Percentiles rank a stretch among this genome's conserved stretches.
Conservation (phyloP, 148 eudicot genomes). For the Vaccinium corymbosum region DNA sequence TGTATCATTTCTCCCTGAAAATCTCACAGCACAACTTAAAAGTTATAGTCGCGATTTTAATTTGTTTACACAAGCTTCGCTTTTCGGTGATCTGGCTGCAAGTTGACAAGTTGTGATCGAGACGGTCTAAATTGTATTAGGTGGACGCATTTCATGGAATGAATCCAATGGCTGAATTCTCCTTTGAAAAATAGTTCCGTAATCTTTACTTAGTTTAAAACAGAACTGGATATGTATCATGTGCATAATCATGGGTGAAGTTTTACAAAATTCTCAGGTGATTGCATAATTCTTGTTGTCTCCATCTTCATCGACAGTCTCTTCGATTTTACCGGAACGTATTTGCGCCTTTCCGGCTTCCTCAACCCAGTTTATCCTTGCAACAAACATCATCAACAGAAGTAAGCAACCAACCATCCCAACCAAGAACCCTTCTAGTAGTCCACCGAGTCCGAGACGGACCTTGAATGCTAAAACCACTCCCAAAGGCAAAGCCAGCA, state of each 20-base stretch:
- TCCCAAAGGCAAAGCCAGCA: conserved; percentile 67
- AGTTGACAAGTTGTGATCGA: not conserved
- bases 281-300: not conserved
- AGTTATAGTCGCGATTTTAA: not conserved
- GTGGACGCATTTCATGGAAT: conserved; percentile 4
- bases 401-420: conserved; percentile 55
- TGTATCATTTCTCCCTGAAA: conserved; percentile 9
- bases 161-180: not conserved
- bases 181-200: not conserved
- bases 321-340: conserved; percentile 29
- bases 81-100: not conserved
- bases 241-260: not conserved
- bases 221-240: not conserved
- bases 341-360: conserved; percentile 66
- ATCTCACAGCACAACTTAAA: conserved; percentile 7
- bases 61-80: not conserved
- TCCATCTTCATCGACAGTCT: conserved; percentile 13
- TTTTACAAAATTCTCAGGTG: not conserved
- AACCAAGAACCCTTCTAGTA: conserved; percentile 63
- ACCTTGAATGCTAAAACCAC: conserved; percentile 56
- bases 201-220: not conserved
- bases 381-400: conserved; percentile 56
- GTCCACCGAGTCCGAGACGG: conserved; percentile 55
- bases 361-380: conserved; percentile 56
- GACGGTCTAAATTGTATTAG: not conserved